Conservation (phyloP, 805 yeast genomes). For the Spencermartinsiella europaea region DNA sequence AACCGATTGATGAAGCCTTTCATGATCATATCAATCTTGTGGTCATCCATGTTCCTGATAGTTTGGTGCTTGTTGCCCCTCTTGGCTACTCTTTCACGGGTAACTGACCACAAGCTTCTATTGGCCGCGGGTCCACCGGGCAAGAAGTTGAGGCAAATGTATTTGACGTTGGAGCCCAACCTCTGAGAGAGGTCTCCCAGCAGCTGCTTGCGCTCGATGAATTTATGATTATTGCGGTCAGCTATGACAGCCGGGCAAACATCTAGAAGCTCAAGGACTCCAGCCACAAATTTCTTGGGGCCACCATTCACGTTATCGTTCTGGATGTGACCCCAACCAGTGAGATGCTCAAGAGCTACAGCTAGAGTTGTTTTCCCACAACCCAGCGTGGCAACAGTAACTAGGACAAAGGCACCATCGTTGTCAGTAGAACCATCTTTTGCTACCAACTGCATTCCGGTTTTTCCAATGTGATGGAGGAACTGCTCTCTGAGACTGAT, state of each 20-base stretch:
- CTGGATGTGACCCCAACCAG: conserved; percentile 71
- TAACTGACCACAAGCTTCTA: conserved; percentile 34
- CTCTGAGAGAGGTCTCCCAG: conserved; percentile 47
- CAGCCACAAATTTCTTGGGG: conserved; percentile 21
- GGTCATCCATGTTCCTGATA: conserved; percentile 51
- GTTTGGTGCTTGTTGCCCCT: conserved; percentile 91
- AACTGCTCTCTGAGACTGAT: conserved; percentile 67
- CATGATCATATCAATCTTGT: conserved; percentile 58
- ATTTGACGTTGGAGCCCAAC: conserved; percentile 45
- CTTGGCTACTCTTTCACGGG: conserved; percentile 51
- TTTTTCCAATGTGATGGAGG: conserved; percentile 45
- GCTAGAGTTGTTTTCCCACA: conserved; percentile 91
- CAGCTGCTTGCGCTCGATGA: conserved; percentile 62
- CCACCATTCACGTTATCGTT: conserved; percentile 53
- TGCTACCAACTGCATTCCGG: conserved; percentile 47
- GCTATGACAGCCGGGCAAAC: conserved; percentile 51
- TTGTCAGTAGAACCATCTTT: conserved; percentile 26
- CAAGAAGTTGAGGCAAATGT: conserved; percentile 66
- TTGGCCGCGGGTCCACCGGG: conserved; percentile 29
- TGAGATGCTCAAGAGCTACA: conserved; percentile 50
- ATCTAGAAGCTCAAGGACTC: conserved; percentile 30
- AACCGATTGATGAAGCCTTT: conserved; percentile 66
- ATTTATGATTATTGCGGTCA: conserved; percentile 80
- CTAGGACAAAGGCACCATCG: conserved; percentile 43
- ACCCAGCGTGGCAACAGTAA: conserved; percentile 87